Conservation (phyloP, 306 rosid genomes). For the Lathyrus sativus region DNA sequence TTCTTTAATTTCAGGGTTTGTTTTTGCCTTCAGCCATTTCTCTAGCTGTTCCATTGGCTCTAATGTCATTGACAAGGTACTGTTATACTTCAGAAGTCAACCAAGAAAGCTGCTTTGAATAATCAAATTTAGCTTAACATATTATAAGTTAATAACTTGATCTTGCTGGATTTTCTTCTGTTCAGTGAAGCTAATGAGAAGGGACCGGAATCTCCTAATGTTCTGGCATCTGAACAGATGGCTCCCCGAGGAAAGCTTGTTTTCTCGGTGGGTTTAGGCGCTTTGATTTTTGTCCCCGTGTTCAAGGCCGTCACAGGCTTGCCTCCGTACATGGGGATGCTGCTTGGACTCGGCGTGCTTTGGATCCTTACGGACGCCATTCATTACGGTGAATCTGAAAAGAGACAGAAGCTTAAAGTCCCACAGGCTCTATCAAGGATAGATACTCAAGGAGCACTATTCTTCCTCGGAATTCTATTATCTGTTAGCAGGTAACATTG, state of each 20-base stretch:
- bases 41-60: slow-evolving; percentile 82
- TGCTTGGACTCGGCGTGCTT: slow-evolving; percentile 92
- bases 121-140: slow-evolving; percentile 24
- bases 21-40: slow-evolving; percentile 75
- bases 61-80: slow-evolving; percentile 85
- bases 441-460: slow-evolving; percentile 90
- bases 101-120: slow-evolving; percentile 28
- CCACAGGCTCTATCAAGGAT: slow-evolving; percentile 95
- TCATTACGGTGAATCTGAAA: slow-evolving; percentile 90
- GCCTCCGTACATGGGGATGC: slow-evolving; percentile 94
- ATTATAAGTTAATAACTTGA: slow-evolving; percentile 13
- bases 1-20: slow-evolving; percentile 56
- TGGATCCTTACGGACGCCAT: slow-evolving; percentile 99
- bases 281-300: slow-evolving; percentile 84
- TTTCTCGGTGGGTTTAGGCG: slow-evolving; percentile 84
- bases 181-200: slow-evolving; percentile 81
- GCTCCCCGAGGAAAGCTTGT: slow-evolving; percentile 96
- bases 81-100: slow-evolving; percentile 27
- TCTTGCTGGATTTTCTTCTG: slow-evolving; percentile 36
- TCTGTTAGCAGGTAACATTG: slow-evolving; percentile 66
- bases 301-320: slow-evolving; percentile 89
- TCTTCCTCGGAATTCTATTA: slow-evolving; percentile 93
- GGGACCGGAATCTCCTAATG: slow-evolving; percentile 56
- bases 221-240: slow-evolving; percentile 84
- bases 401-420: slow-evolving; percentile 79